Evolutionary conservation across 2,329 filamentous ascomycete species (phyloP).

Genomic region (Phaeophleospora eucalypticola): DNA sequence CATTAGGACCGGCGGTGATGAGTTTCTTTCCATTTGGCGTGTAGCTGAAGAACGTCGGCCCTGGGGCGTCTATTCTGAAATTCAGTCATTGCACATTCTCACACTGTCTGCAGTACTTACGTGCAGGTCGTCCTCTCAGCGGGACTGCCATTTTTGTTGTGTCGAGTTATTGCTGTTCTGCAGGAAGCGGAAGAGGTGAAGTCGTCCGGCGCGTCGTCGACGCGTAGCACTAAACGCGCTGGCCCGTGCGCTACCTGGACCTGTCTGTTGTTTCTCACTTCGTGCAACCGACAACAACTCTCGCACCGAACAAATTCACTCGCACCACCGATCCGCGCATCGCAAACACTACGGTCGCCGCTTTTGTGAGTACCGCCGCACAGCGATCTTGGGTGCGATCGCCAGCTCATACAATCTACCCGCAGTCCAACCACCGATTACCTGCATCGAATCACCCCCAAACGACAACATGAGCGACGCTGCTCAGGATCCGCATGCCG

Average conservation of each 20-base stretch:
- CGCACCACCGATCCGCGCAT: too few species aligned
- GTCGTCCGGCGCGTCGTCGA: background rate
- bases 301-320: too few species aligned
- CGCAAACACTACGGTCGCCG: too few species aligned
- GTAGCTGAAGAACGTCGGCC: conserved; percentile 81
- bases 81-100: background rate
- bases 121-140: conserved; percentile 59
- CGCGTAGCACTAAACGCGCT: too few species aligned
- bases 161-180: background rate
- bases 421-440: too few species aligned
- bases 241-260: too few species aligned
- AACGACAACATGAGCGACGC: conserved; percentile 25
- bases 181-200: background rate
- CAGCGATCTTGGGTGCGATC: too few species aligned
- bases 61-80: conserved; percentile 63
- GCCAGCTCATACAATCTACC: background rate
- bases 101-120: conserved; percentile 35
- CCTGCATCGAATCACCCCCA: background rate
- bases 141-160: conserved; percentile 36
- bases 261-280: too few species aligned
- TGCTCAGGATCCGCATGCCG: conserved; percentile 22
- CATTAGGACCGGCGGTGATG: conserved; percentile 89
- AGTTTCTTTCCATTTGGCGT: conserved; percentile 82
- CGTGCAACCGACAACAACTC: too few species aligned
- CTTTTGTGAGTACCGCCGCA: too few species aligned